Conservation (phyloP, 129 eudicot genomes). For the Gnaphalium uliginosum region DNA sequence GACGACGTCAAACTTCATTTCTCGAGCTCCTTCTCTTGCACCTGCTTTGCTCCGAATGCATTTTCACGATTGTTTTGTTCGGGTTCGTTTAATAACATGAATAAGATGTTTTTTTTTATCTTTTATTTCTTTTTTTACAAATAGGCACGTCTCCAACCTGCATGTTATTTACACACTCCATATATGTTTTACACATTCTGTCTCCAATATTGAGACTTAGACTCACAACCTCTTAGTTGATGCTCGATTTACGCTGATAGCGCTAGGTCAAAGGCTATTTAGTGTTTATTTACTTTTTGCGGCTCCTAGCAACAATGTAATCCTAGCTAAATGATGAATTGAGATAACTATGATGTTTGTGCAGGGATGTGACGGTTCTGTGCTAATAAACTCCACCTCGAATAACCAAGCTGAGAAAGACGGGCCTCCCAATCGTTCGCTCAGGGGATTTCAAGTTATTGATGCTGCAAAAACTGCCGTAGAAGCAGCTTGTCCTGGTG, state of each 20-base stretch:
- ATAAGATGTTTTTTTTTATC: background rate
- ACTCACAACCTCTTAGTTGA: no score
- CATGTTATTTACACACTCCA: no score
- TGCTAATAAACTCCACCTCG: conserved; percentile 53
- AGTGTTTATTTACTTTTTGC: background rate
- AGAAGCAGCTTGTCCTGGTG: conserved; percentile 63
- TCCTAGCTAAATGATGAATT: background rate
- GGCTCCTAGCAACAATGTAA: background rate
- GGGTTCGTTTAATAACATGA: conserved; percentile 39
- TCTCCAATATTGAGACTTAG: no score
- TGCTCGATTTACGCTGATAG: no score
- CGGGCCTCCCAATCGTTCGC: conserved; percentile 47
- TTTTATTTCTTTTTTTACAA: no score
- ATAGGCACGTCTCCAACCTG: no score
- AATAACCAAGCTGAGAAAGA: conserved; percentile 54
- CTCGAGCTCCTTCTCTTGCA: conserved; percentile 60
- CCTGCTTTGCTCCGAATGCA: conserved; percentile 71
- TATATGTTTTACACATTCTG: no score
- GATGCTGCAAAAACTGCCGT: conserved; percentile 66
- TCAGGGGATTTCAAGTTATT: conserved; percentile 62
- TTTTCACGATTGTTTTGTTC: conserved; percentile 77
- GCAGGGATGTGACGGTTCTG: conserved; percentile 84
- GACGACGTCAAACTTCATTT: conserved; percentile 35
- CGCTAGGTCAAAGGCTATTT: no score
- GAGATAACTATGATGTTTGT: background rate